Evolutionary conservation across 345 rosid species (phyloP), one percentile per base, ranked within the genome.

Genomic region (Syzygium jambos): DNA sequence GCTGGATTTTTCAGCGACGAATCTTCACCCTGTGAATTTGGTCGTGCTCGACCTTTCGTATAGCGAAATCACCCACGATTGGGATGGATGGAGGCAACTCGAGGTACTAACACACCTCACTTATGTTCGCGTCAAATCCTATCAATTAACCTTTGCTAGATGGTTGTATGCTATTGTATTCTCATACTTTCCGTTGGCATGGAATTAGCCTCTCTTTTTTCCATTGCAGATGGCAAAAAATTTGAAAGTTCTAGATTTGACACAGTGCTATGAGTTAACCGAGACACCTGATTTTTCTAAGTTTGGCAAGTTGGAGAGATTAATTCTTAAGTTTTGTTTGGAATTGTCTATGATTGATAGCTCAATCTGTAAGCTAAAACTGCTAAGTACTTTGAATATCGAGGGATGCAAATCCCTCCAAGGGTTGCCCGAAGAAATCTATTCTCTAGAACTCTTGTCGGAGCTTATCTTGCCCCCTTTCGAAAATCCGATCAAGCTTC

Each of bases 251-350:
- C 73, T 61, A 61, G 1, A 61, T 13, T 61, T 63, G 77, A 7
- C 1, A 0, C 0, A 0, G 0, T 63, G 77, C 11, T 0, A 0
- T 27, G 0, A 0, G 17, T 29, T 63, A 63, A 61, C 19, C 9
- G n/a, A 13, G 2, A 61, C 73, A 61, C 78, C 87, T 0, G 0
- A 85, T 19, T 57, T 85, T 27, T 85, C 78, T 1, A 1, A 51
- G 5, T 23, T 54, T 5, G 6, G 4, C 22, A 25, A 12, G 0
- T 16, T 85, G 29, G 78, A 85, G 52, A 57, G n/a, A 22, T 85
- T 85, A 54, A 43, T 57, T 85, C 78, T 85, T 34, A 34, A 34
- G n/a, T n/a, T n/a, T n/a, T n/a, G n/a, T n/a, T n/a, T n/a, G n/a
- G n/a, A 22, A 0, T 49, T 85, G 51, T 27, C 19, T n/a, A 34